Percentiles rank a stretch among this genome's conserved stretches.
Conservation (phyloP, 1,139 yeast species). For the Yamadazyma mexicana region DNA sequence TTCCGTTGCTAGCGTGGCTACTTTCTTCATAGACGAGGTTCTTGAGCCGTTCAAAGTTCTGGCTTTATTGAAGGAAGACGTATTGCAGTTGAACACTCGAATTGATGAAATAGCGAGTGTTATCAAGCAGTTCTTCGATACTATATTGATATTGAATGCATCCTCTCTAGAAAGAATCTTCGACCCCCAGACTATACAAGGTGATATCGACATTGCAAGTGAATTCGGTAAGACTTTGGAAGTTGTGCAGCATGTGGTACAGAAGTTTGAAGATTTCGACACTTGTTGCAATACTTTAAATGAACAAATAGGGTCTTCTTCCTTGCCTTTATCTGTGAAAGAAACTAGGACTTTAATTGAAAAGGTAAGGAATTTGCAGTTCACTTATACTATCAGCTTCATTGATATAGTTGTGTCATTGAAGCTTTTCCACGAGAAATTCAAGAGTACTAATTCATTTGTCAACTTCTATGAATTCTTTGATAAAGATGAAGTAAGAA, state of each 20-base stretch:
- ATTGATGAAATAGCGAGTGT: not conserved
- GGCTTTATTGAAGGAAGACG: not conserved
- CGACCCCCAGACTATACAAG: constrained; percentile 17
- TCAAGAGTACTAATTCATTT: constrained; percentile 24
- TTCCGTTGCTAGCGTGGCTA: not conserved
- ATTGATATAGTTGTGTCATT: constrained; percentile 35
- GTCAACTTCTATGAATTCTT: constrained; percentile 30
- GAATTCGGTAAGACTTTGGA: constrained; percentile 14
- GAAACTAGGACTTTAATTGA: constrained; percentile 14
- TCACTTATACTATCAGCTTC: constrained; percentile 25
- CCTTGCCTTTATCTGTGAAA: constrained; percentile 8
- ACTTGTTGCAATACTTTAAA: constrained; percentile 7
- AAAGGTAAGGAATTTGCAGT: constrained; percentile 23
- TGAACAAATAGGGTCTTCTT: constrained; percentile 14
- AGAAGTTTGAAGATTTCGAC: constrained; percentile 4
- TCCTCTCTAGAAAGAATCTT: constrained; percentile 39
- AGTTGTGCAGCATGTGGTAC: not conserved
- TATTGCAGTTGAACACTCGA: not conserved
- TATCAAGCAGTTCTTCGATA: constrained; percentile 24
- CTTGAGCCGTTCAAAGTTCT: not conserved
- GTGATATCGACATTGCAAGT: constrained; percentile 19
- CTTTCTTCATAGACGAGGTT: not conserved
- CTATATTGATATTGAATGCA: constrained; percentile 26
- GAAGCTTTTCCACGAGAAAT: constrained; percentile 35
- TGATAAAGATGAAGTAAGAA: constrained; percentile 6